Evolutionary conservation across 192 early-diverging fungal species (phyloP), one percentile per base, ranked within the genome.

Genomic region (Fimicolochytrium jonesii): DNA sequence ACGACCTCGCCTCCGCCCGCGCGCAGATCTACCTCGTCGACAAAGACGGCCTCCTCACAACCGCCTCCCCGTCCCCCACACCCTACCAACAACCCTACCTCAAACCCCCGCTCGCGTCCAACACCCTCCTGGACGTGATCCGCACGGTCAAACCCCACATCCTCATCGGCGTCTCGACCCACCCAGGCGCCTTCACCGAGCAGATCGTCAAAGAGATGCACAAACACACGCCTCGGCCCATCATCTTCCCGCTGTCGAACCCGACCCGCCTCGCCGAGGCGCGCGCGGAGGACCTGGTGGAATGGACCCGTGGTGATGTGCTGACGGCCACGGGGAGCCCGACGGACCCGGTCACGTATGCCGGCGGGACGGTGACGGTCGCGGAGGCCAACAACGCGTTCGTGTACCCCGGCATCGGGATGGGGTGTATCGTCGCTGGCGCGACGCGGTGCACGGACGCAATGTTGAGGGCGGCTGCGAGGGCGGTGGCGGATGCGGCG

Each of bases 301-400:
- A 69, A 35, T 68, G 69, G 69, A 92, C 95, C 11, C 73, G 91
- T 57, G 87, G 91, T 68, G 78, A 84, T 52, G 92, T 90, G 18
- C 84, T 98, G 41, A 95, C 96, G 78, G 92, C 93, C 20, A 92
- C 91, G 5, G 95, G 95, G 51, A 94, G 93, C 10, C 89, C 87
- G 11, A 96, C 95, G 78, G 89, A 92, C 28, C 58, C 80, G 20
- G 35, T 59, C 37, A 17, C 7, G 28, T 20, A 10, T n/a, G 34
- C 26, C 22, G 56, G 56, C 4, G 13, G 22, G 43, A 46, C 28
- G n/a, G n/a, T n/a, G n/a, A n/a, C n/a, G n/a, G n/a, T 72, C 22
- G 91, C 87, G 17, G 91, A 95, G 75, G 93, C 90, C 61, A 93
- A 95, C 81, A 95, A 95, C 79, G 92, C 90, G 87, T 97, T 94